Percentiles rank a stretch among this genome's conserved stretches.
These are phyloP conservation scores for Nelumbo lutea DNA, from an alignment of 164 flowering plant genomes.

Conservation along the genomic window DNA sequence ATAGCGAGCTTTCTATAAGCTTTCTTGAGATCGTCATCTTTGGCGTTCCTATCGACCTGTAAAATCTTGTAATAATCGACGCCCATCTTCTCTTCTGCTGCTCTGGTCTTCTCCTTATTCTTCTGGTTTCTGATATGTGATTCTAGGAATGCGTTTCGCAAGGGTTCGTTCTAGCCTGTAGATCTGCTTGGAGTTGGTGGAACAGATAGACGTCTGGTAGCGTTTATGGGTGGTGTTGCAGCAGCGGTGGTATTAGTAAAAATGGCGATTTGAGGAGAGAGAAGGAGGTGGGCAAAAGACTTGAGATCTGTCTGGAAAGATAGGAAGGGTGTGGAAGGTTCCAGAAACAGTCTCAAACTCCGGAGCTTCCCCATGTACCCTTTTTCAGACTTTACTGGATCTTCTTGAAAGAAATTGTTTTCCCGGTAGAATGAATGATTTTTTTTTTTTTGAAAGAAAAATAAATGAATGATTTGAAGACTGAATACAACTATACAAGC, in stretches of 20 bases:
- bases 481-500: no score
- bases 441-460: no score
- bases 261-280: background rate
- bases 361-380: background rate
- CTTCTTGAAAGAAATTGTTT: no score
- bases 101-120: conserved; percentile 6
- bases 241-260: background rate
- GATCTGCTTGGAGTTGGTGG: no score
- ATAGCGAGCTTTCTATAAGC: conserved; percentile 45
- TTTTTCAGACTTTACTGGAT: no score
- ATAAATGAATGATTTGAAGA: no score
- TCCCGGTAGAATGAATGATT: no score
- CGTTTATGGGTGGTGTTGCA: background rate
- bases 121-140: background rate
- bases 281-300: background rate
- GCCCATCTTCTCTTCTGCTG: conserved; percentile 29
- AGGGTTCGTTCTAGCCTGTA: background rate
- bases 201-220: background rate
- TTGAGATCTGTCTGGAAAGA: conserved; percentile 17
- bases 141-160: no score
- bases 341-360: conserved; percentile 13
- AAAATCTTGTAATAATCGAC: conserved; percentile 51
- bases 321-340: conserved; percentile 32
- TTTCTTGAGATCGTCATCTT: conserved; percentile 53
- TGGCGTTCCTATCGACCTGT: conserved; percentile 42